These are phyloP conservation scores for Arthonia radiata DNA, from an alignment of 495 filamentous ascomycete genomes.

Conservation along the genomic window DNA sequence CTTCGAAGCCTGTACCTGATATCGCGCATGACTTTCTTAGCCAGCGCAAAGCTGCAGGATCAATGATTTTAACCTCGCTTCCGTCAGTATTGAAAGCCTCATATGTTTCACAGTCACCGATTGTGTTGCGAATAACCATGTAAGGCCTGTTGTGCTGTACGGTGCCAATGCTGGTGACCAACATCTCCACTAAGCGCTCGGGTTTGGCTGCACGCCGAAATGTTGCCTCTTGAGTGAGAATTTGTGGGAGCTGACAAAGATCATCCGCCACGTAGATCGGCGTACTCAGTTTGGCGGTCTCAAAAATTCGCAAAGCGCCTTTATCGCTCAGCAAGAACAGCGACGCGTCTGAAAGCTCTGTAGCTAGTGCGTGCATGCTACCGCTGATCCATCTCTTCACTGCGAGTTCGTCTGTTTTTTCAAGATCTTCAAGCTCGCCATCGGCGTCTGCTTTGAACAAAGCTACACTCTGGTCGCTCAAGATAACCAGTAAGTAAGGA, in stretches of 20 bases:
- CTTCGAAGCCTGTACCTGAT: no score
- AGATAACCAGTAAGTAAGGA: conserved; percentile 63
- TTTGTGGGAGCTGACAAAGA: conserved; percentile 51
- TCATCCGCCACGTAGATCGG: conserved; percentile 40
- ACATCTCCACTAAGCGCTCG: no score
- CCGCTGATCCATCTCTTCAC: conserved; percentile 51
- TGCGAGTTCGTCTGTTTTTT: conserved; percentile 26
- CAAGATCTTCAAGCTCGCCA: conserved; percentile 68
- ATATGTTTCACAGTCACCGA: no score
- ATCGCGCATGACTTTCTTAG: no score
- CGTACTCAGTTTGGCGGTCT: conserved; percentile 32
- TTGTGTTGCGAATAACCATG: no score
- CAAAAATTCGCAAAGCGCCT: conserved; percentile 44
- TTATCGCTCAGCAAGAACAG: conserved; percentile 43
- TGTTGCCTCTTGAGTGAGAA: conserved; percentile 42
- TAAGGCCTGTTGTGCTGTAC: no score
- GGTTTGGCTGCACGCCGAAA: no score
- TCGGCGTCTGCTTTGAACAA: conserved; percentile 51
- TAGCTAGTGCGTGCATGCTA: conserved; percentile 45
- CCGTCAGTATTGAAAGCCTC: no score
- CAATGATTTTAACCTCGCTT: no score
- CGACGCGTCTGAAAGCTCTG: conserved; percentile 24
- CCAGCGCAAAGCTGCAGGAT: no score
- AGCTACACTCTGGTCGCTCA: conserved; percentile 54
- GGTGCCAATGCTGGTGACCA: no score